Conservation (phyloP, 805 yeast species). For the Yamadazyma laniorum region DNA sequence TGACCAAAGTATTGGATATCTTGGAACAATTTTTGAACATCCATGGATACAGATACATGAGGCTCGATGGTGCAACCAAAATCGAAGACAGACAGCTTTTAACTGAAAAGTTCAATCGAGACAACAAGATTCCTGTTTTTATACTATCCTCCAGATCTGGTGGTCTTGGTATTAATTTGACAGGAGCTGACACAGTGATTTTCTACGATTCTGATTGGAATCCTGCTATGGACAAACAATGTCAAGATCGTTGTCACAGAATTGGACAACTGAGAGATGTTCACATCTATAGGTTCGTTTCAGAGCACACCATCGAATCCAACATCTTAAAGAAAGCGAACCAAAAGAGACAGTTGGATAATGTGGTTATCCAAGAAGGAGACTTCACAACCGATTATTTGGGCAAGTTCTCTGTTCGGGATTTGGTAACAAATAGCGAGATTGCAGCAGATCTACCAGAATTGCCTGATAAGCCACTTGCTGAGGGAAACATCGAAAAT, state of each 20-base stretch:
- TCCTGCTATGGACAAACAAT: slow-evolving; percentile 99
- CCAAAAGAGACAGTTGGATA: slow-evolving; percentile 89
- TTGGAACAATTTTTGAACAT: slow-evolving; percentile 90
- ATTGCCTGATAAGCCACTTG: slow-evolving; percentile 42
- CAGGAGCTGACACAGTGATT: slow-evolving; percentile 98
- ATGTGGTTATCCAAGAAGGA: slow-evolving; percentile 95
- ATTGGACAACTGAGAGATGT: slow-evolving; percentile 98
- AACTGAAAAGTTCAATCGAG: slow-evolving; percentile 90
- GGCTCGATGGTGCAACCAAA: slow-evolving; percentile 96
- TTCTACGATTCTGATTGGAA: slow-evolving; percentile 99
- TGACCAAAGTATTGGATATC: slow-evolving; percentile 94
- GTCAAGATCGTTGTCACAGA: slow-evolving; percentile 98
- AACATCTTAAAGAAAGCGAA: slow-evolving; percentile 92
- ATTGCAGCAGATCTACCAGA: slow-evolving; percentile 32
- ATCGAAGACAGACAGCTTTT: slow-evolving; percentile 94
- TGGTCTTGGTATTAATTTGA: slow-evolving; percentile 93
- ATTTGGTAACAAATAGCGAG: slow-evolving; percentile 67
- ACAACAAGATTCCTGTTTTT: slow-evolving; percentile 81
- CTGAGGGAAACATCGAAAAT: slow-evolving; percentile 46
- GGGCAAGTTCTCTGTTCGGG: slow-evolving; percentile 81
- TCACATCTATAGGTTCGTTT: slow-evolving; percentile 92
- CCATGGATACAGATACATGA: slow-evolving; percentile 91
- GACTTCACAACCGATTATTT: slow-evolving; percentile 97
- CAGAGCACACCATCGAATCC: slow-evolving; percentile 94
- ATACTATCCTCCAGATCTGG: slow-evolving; percentile 95